Evolutionary conservation across 805 yeast species (phyloP).

Genomic region (Candida hungchunana): DNA sequence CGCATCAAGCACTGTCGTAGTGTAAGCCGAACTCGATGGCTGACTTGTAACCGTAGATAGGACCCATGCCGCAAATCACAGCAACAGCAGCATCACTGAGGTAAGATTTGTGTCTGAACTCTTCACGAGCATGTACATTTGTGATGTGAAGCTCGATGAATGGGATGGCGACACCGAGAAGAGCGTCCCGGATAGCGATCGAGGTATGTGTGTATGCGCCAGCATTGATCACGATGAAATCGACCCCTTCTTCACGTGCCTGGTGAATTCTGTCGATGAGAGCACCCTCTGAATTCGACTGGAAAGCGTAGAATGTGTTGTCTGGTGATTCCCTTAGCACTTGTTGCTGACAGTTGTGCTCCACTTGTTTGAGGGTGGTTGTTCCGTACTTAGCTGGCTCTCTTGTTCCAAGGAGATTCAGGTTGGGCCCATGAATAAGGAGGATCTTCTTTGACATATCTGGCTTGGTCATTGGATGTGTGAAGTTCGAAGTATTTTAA

Average conservation of each 20-base stretch:
- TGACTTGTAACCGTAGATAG: conserved; percentile 27
- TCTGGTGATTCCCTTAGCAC: conserved; percentile 24
- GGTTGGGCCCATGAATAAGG: conserved; percentile 46
- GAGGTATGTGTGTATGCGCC: conserved; percentile 53
- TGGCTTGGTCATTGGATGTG: conserved; percentile 13
- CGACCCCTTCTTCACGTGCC: conserved; percentile 33
- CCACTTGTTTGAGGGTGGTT: conserved; percentile 40
- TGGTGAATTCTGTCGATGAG: conserved; percentile 44
- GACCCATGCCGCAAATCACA: conserved; percentile 31
- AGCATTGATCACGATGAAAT: conserved; percentile 46
- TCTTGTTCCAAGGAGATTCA: conserved; percentile 44
- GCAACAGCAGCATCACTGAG: conserved; percentile 46
- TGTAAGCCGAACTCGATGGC: conserved; percentile 28
- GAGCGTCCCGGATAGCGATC: conserved; percentile 46
- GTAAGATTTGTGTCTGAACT: conserved; percentile 46
- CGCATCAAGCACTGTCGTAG: conserved; percentile 9
- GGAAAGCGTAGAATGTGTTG: conserved; percentile 33
- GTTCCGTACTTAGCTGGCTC: conserved; percentile 51
- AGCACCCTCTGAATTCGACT: conserved; percentile 43
- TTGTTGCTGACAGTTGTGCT: conserved; percentile 32
- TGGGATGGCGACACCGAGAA: conserved; percentile 44
- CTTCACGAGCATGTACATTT: conserved; percentile 47
- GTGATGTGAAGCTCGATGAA: conserved; percentile 48
- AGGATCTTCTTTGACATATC: conserved; percentile 30
- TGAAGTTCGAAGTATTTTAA: neutral